Percentiles rank a stretch among this genome's conserved stretches.
phyloP scores from a whole-genome alignment of 2,329 filamentous ascomycete genomes.

The Stagonosporopsis vannaccii region DNA sequence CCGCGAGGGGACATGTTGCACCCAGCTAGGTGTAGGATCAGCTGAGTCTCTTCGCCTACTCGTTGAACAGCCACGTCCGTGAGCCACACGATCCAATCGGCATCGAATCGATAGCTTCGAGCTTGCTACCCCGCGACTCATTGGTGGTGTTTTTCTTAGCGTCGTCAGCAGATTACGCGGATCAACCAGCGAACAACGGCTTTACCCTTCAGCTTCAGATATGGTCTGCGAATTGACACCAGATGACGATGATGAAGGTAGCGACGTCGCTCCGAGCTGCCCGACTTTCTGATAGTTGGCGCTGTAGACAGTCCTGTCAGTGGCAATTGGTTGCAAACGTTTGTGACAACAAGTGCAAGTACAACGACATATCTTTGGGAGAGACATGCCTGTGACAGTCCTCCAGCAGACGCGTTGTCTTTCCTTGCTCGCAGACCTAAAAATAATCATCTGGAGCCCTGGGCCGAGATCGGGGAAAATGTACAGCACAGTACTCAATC shows the following conservation, averaged over 20 bases:
- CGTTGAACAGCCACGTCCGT: neutral
- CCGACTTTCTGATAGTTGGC: neutral
- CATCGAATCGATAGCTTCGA: neutral
- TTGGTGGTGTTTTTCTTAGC: slow-evolving; percentile 12
- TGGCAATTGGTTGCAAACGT: too few species aligned
- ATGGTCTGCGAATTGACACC: neutral
- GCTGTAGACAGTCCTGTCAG: too few species aligned
- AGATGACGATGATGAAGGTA: neutral
- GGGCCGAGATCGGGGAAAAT: neutral
- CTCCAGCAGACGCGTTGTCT: neutral
- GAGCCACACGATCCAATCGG: neutral
- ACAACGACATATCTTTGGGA: neutral
- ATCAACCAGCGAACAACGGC: neutral
- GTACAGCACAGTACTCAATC: too few species aligned
- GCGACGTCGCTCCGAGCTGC: neutral
- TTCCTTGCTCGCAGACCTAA: too few species aligned
- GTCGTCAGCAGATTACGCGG: slow-evolving; percentile 31
- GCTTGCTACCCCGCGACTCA: neutral
- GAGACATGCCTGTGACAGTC: neutral
- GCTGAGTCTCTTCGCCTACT: neutral
- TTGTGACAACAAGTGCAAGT: neutral
- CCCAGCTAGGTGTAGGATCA: neutral
- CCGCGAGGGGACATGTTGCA: neutral
- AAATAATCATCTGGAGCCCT: neutral
- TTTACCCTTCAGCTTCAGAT: neutral